Conservation (phyloP, 202 grass and related monocot genomes). For the Brachypodium distachyon region DNA sequence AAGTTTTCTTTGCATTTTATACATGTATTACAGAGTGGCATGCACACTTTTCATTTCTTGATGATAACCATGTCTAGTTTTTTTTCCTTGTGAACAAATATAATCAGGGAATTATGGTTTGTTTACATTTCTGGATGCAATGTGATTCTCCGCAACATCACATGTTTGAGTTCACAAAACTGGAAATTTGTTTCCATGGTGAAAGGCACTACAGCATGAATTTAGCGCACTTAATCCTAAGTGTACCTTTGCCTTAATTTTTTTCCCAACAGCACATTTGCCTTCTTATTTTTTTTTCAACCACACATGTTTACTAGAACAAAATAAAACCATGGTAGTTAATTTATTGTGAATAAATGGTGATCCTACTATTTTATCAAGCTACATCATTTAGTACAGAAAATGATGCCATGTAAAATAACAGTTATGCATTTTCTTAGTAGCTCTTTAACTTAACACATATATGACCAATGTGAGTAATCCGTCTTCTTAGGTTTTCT, state of each 20-base stretch:
- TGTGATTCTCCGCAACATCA: background rate
- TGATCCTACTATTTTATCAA: background rate
- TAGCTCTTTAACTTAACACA: background rate
- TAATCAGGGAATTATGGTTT: background rate
- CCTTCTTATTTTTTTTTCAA: background rate
- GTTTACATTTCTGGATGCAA: background rate
- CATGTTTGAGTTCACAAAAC: background rate
- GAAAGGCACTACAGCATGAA: background rate
- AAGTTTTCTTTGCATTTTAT: background rate
- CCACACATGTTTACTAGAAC: background rate
- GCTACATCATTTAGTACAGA: background rate
- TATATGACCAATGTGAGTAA: slow-evolving; percentile 9
- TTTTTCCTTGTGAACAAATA: background rate
- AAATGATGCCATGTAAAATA: background rate
- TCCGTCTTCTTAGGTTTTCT: slow-evolving; percentile 62
- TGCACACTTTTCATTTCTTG: background rate
- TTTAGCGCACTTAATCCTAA: background rate
- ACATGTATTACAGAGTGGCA: background rate
- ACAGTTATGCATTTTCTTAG: background rate
- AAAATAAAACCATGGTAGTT: background rate
- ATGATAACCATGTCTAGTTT: background rate
- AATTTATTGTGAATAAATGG: slow-evolving; percentile 1
- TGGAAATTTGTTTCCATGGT: background rate
- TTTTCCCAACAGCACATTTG: too few species aligned
- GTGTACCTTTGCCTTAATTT: background rate